These are phyloP conservation scores for Ophiostoma sp. DNA, from an alignment of 2,329 filamentous ascomycete genomes.

Conservation along the genomic window DNA sequence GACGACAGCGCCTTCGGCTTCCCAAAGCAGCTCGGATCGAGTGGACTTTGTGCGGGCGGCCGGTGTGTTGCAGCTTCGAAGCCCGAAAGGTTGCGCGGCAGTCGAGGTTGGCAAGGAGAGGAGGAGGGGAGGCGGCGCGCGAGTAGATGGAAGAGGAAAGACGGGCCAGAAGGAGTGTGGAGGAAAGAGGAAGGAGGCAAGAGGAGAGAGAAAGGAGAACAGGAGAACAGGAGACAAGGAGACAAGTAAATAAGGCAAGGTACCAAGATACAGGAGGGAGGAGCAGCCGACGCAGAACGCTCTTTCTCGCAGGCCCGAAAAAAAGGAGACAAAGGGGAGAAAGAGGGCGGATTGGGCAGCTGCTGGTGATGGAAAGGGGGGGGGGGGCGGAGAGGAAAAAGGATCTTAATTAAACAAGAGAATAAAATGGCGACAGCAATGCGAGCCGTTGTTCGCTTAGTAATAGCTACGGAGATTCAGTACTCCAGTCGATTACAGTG, in stretches of 20 bases:
- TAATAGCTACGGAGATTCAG: neutral
- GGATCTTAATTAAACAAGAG: neutral
- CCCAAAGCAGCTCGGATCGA: neutral
- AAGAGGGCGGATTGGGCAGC: neutral
- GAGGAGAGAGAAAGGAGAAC: neutral
- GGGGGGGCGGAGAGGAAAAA: conserved; percentile 1
- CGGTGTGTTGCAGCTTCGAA: neutral
- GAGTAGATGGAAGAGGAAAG: neutral
- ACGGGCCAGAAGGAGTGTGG: neutral
- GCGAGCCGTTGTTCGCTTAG: neutral
- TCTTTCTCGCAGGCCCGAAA: neutral
- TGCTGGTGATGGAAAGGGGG: conserved; percentile 13
- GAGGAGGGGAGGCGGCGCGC: neutral
- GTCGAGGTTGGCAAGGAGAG: conserved; percentile 12
- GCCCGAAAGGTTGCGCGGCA: conserved; percentile 1
- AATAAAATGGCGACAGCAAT: neutral
- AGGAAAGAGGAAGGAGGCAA: conserved; percentile 8
- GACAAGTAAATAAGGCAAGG: too few species aligned
- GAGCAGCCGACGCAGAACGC: neutral
- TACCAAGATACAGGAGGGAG: neutral
- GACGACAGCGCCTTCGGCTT: conserved; percentile 3
- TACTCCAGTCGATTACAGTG: too few species aligned
- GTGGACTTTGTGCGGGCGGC: neutral
- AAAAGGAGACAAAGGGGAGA: conserved; percentile 7
- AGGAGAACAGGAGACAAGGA: neutral